These are phyloP conservation scores for Neospora caninum DNA, from an alignment of 169 alveolate species.

Conservation along the genomic window DNA sequence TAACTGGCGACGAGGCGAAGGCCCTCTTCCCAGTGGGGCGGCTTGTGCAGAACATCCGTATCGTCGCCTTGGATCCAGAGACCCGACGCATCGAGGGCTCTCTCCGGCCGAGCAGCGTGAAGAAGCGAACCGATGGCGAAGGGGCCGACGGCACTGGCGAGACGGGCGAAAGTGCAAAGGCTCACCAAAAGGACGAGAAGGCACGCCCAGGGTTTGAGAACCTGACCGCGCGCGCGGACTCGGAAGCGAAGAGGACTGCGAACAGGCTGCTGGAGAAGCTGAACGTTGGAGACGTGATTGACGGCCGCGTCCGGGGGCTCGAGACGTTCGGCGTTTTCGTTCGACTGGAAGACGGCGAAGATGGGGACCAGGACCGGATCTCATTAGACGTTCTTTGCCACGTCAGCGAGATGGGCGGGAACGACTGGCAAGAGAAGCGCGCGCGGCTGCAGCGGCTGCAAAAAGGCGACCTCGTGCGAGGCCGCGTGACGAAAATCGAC, in stretches of 20 bases:
- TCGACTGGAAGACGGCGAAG: background rate
- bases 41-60: background rate
- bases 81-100: slow-evolving; percentile 44
- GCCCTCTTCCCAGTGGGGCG: slow-evolving; percentile 35
- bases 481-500: slow-evolving; percentile 17
- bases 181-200: background rate
- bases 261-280: slow-evolving; percentile 39
- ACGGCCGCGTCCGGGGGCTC: slow-evolving; percentile 29
- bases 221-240: too few relatives aligned
- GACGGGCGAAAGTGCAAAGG: background rate
- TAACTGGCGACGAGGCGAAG: slow-evolving; percentile 16
- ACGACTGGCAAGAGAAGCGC: background rate
- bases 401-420: slow-evolving; percentile 29
- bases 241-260: background rate
- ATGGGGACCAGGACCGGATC: background rate
- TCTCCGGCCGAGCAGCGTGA: background rate
- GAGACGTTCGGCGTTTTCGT: slow-evolving; percentile 50
- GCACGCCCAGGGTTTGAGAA: too few relatives aligned
- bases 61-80: background rate
- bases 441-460: slow-evolving; percentile 24
- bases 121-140: background rate
- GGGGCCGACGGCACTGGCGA: background rate
- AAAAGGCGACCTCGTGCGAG: slow-evolving; percentile 45
- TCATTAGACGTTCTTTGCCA: slow-evolving; percentile 30
- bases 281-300: slow-evolving; percentile 14